phyloP scores from a whole-genome alignment of 805 yeast genomes.

The Cyberlindnera euphorbiiphila region DNA sequence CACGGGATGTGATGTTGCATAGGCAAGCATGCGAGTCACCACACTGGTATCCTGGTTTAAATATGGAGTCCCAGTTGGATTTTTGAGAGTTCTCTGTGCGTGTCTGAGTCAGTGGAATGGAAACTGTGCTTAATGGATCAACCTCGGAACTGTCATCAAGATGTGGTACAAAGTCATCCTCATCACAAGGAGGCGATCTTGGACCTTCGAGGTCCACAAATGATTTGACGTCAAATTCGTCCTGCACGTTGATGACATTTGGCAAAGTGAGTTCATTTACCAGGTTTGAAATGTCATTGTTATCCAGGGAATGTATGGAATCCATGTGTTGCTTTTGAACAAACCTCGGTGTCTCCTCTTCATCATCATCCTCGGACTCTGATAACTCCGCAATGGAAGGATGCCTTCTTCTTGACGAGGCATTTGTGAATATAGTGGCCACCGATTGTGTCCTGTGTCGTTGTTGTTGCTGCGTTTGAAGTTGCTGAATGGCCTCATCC shows the following conservation, averaged over 20 bases:
- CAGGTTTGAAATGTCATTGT: slow-evolving; percentile 12
- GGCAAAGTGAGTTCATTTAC: slow-evolving; percentile 19
- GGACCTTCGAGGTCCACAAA: slow-evolving; percentile 17
- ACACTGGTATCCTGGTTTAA: slow-evolving; percentile 16
- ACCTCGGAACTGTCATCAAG: not conserved
- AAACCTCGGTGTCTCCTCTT: not conserved
- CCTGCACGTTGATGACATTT: slow-evolving; percentile 14
- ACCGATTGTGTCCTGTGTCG: slow-evolving; percentile 22
- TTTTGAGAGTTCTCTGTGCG: slow-evolving; percentile 4
- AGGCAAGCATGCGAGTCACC: slow-evolving; percentile 15
- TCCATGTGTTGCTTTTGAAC: slow-evolving; percentile 7
- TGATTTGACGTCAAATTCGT: slow-evolving; percentile 23
- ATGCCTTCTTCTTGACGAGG: slow-evolving; percentile 18
- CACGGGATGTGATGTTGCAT: slow-evolving; percentile 14
- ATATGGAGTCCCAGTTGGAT: slow-evolving; percentile 12
- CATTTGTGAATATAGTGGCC: slow-evolving; percentile 20
- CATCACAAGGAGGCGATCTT: no score
- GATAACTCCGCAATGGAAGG: slow-evolving; percentile 22
- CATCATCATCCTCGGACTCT: slow-evolving; percentile 5
- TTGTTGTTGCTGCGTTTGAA: slow-evolving; percentile 14
- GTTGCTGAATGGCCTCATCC: slow-evolving; percentile 18
- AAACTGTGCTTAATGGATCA: not conserved
- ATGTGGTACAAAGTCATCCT: not conserved
- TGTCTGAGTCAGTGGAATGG: slow-evolving; percentile 4
- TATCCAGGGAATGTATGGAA: slow-evolving; percentile 14